Conservation (phyloP, 2,329 filamentous ascomycete species). For the Penicillium olsonii region DNA sequence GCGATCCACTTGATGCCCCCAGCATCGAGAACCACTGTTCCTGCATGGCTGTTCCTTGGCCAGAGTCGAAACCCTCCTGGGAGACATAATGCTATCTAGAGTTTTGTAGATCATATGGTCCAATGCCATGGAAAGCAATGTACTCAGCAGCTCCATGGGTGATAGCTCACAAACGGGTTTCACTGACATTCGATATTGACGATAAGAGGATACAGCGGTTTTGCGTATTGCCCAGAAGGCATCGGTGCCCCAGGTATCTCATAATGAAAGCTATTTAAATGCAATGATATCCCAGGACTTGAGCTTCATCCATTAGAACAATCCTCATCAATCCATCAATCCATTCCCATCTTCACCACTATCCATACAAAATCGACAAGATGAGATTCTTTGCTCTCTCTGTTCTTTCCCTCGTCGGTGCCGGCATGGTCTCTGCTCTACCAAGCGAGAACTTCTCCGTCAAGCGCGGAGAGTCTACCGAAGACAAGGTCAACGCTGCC, state of each 20-base stretch:
- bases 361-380: slow-evolving; percentile 9
- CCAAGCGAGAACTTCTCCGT: slow-evolving; percentile 16
- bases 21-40: slow-evolving; percentile 1
- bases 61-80: not conserved
- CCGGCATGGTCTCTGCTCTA: slow-evolving; percentile 31
- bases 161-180: slow-evolving; percentile 8
- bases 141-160: not conserved
- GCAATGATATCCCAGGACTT: not conserved
- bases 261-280: slow-evolving; percentile 10
- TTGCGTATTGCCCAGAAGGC: not conserved
- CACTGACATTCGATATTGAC: not conserved
- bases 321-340: not conserved
- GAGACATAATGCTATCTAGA: slow-evolving; percentile 15
- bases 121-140: not conserved
- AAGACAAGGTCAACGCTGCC: slow-evolving; percentile 14
- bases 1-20: not conserved
- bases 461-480: slow-evolving; percentile 11
- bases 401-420: slow-evolving; percentile 29
- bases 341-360: not conserved
- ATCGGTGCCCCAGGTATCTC: not conserved
- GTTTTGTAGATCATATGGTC: slow-evolving; percentile 12
- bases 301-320: slow-evolving; percentile 2
- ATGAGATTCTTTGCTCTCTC: slow-evolving; percentile 34
- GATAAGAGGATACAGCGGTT: slow-evolving; percentile 7
- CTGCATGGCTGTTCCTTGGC: not conserved